Evolutionary conservation across 1,139 yeast species (phyloP).

Genomic region (Trichomonascaceae sp.): DNA sequence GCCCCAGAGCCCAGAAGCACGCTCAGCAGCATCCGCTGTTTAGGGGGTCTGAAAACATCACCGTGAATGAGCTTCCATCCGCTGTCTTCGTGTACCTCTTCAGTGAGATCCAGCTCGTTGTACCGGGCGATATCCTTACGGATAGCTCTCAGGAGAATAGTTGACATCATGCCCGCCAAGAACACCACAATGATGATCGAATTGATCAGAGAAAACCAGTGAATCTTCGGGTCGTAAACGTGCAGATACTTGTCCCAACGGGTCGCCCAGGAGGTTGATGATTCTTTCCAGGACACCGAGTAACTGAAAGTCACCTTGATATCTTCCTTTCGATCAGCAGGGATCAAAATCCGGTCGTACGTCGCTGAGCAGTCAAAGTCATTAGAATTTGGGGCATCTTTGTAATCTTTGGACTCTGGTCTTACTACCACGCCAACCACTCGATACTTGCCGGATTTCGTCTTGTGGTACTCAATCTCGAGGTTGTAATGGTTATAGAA

Average conservation of each 20-base stretch:
- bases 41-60: slow-evolving; percentile 85
- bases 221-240: slow-evolving; percentile 82
- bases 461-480: slow-evolving; percentile 65
- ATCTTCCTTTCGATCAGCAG: slow-evolving; percentile 19
- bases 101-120: slow-evolving; percentile 69
- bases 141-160: slow-evolving; percentile 66
- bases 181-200: slow-evolving; percentile 70
- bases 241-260: slow-evolving; percentile 97
- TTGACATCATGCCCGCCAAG: slow-evolving; percentile 66
- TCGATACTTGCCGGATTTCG: slow-evolving; percentile 56
- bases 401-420: slow-evolving; percentile 50
- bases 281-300: slow-evolving; percentile 50
- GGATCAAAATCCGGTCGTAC: slow-evolving; percentile 30
- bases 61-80: slow-evolving; percentile 98
- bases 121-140: slow-evolving; percentile 78
- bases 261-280: slow-evolving; percentile 86
- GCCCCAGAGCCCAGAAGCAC: slow-evolving; percentile 80
- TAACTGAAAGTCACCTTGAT: slow-evolving; percentile 42
- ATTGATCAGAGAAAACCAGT: slow-evolving; percentile 87
- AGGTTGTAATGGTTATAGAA: slow-evolving; percentile 75
- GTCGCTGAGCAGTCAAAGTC: slow-evolving; percentile 24
- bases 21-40: slow-evolving; percentile 55
- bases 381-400: slow-evolving; percentile 23
- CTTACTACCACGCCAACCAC: slow-evolving; percentile 82
- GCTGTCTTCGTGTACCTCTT: slow-evolving; percentile 82